Conservation (phyloP, 73 alveolate species). For the Blepharisma stoltei region DNA sequence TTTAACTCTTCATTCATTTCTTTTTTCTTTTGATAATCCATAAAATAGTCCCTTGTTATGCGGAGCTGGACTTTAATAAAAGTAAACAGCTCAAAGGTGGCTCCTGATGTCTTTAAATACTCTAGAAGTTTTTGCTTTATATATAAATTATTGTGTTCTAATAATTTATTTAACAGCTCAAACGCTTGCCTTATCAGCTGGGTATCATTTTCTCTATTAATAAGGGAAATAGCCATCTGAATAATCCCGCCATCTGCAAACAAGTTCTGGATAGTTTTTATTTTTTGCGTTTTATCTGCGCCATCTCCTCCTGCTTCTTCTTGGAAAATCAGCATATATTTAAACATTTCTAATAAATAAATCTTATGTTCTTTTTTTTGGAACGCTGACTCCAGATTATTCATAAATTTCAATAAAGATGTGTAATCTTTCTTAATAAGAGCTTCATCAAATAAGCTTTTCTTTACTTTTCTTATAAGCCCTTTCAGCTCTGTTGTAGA, state of each 20-base stretch:
- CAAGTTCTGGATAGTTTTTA: not conserved
- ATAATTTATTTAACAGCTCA: not conserved
- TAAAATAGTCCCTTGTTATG: no score
- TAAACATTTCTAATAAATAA: not conserved
- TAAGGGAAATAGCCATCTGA: not conserved
- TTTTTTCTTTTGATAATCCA: no score
- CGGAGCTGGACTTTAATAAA: not conserved
- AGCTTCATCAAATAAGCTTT: not conserved
- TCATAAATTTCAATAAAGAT: constrained; percentile 10
- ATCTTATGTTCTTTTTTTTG: not conserved
- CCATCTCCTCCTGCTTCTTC: not conserved
- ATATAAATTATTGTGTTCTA: not conserved
- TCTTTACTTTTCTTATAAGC: not conserved
- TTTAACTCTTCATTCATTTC: no score
- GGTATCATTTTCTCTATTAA: not conserved
- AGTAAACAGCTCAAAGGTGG: not conserved
- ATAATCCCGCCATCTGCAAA: not conserved
- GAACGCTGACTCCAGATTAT: not conserved
- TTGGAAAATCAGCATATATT: not conserved
- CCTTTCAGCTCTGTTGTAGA: no score
- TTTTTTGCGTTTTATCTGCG: not conserved
- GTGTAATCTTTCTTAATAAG: not conserved
- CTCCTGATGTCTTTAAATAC: not conserved
- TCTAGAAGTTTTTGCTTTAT: not conserved
- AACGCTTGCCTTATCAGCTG: not conserved